phyloP scores from a whole-genome alignment of 139 green algal genomes.

The Haematococcus sp. region DNA sequence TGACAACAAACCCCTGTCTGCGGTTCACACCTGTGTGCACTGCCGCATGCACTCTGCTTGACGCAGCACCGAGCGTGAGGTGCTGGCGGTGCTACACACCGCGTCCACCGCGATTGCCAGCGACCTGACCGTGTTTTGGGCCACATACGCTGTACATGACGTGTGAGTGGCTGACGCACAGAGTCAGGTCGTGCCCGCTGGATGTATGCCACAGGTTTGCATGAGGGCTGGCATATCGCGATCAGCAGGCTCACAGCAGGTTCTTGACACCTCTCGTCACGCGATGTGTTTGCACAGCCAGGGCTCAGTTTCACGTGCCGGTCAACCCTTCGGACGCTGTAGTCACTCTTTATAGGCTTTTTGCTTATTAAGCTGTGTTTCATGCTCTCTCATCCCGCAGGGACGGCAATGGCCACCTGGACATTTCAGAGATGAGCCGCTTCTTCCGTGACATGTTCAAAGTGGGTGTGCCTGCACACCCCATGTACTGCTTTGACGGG shows the following conservation, averaged over 20 bases:
- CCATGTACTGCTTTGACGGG: too few relatives aligned
- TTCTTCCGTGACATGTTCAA: constrained; percentile 44
- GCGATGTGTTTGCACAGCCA: too few relatives aligned
- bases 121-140: constrained; percentile 41
- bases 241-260: too few relatives aligned
- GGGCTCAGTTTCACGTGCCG: too few relatives aligned
- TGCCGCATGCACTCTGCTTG: neutral
- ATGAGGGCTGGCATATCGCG: too few relatives aligned
- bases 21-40: neutral
- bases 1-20: too few relatives aligned
- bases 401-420: constrained; percentile 32
- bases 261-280: too few relatives aligned
- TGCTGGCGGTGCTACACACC: constrained; percentile 23
- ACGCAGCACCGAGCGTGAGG: constrained; percentile 15
- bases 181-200: too few relatives aligned
- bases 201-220: too few relatives aligned
- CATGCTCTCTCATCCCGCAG: neutral
- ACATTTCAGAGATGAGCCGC: constrained; percentile 23
- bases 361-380: too few relatives aligned
- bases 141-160: constrained; percentile 17
- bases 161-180: neutral
- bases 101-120: constrained; percentile 12
- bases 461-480: constrained; percentile 18
- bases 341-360: too few relatives aligned
- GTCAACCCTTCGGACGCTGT: too few relatives aligned